Percentiles rank a stretch among this genome's conserved stretches.
phyloP scores from a whole-genome alignment of 75 land plant species.

The Pseudotsuga menziesii region DNA sequence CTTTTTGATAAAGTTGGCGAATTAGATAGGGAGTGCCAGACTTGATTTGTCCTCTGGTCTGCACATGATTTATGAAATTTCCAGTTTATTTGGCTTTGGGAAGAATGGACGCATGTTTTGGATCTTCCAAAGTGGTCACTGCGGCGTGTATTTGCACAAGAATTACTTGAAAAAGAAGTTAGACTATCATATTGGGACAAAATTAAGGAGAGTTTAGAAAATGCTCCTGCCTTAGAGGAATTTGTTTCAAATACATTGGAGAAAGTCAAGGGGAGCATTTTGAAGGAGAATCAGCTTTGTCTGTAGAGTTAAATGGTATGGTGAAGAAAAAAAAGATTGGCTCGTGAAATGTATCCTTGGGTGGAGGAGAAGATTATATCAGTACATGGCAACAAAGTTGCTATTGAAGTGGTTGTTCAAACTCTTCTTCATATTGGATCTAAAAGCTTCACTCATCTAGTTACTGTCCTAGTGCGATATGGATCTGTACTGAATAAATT shows the following conservation, averaged over 20 bases:
- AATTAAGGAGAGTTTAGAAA: slow-evolving; percentile 86
- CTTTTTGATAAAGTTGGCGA: no score
- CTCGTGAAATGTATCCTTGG: slow-evolving; percentile 80
- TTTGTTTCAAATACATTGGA: slow-evolving; percentile 48
- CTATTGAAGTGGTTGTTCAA: no score
- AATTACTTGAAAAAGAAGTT: slow-evolving; percentile 86
- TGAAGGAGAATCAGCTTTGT: slow-evolving; percentile 41
- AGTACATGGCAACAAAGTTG: no score
- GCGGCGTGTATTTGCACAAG: slow-evolving; percentile 85
- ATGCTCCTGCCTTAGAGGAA: slow-evolving; percentile 60
- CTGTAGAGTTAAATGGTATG: no score
- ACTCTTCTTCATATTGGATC: no score
- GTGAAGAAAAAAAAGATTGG: no score
- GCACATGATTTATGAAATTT: slow-evolving; percentile 46
- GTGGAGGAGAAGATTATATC: no score
- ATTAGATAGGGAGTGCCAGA: no score
- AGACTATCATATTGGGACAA: slow-evolving; percentile 93
- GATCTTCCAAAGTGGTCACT: slow-evolving; percentile 93
- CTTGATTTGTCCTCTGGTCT: slow-evolving; percentile 18
- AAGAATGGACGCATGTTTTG: slow-evolving; percentile 87
- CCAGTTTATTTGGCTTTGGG: slow-evolving; percentile 97
- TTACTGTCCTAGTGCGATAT: slow-evolving; percentile 88
- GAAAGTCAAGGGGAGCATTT: slow-evolving; percentile 40
- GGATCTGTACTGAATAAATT: no score
- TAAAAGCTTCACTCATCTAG: slow-evolving; percentile 93